Base-by-base conservation (phyloP, 1,139 yeast species). In the Hanseniaspora uvarum region DNA sequence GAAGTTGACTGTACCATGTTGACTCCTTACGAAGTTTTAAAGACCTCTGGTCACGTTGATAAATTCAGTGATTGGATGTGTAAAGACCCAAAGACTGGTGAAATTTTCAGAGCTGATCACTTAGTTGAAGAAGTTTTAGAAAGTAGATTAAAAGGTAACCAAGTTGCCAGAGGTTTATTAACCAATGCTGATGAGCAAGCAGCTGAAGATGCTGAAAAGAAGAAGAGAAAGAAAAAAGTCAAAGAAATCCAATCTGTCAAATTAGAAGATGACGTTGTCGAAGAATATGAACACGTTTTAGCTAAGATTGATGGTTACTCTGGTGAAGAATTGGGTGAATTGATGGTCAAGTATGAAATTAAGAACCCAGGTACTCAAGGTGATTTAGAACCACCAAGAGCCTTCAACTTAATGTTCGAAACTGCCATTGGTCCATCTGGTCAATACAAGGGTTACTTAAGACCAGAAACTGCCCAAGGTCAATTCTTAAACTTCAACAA, bases 401-500 rank as follows among this genome's bases (percentile, higher is more conserved):
- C 88, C 68, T 94, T 94, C 80, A 94, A 94, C 74, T 81, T 94
- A 71, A 94, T 94, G 98, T 94, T 94, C 68, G 97, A 89, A 71
- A 94, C 99, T 56, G 96, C 96, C 56, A 94, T 94, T 69, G 99
- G 99, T 54, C 98, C 99, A 58, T 86, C 96, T 56, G 98, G 98
- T 65, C 88, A 83, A 68, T 74, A 89, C 70, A 88, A 86, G 75
- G 98, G 98, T 62, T 94, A 79, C 72, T 74, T 94, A 67, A 83
- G 99, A 72, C 99, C 99, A 56, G 99, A 94, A 74, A 94, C 99
- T 58, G 99, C 99, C 30, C 99, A 94, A 75, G 98, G 99, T 65
- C 98, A 94, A 73, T 94, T 94, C 71, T 77, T 94, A 67, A 94
- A 94, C 77, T 94, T 94, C 72, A 79, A 80, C 73, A 92, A 92